Evolutionary conservation across 2,329 filamentous ascomycete genomes (phyloP).

Genomic region (Hawksworthiomyces lignivorus): DNA sequence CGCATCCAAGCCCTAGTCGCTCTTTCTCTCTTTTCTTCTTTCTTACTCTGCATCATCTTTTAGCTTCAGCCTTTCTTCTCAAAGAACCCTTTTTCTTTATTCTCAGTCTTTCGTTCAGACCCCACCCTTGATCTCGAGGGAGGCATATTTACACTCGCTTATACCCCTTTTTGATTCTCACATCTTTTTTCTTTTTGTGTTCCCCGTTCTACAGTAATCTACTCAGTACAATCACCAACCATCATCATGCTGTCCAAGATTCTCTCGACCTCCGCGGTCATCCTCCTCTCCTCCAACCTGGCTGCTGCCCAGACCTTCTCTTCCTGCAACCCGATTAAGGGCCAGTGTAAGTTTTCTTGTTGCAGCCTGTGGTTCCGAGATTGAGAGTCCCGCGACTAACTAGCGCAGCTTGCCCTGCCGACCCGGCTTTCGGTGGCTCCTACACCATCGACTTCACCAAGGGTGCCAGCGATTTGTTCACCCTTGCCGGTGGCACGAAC

Average conservation of each 20-base stretch:
- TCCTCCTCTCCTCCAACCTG: conserved; percentile 37
- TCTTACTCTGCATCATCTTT: not conserved
- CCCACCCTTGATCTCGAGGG: not conserved
- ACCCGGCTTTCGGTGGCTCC: conserved; percentile 66
- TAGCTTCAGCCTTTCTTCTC: not conserved
- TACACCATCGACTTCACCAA: conserved; percentile 66
- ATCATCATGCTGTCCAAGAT: conserved; percentile 39
- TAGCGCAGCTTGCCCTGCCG: conserved; percentile 58
- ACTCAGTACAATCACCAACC: not conserved
- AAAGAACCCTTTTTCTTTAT: conserved; percentile 1
- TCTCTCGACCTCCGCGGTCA: conserved; percentile 36
- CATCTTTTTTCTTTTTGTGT: not conserved
- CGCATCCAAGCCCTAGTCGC: not conserved
- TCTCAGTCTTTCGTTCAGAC: conserved; percentile 7
- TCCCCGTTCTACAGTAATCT: conserved; percentile 2
- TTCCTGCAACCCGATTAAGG: conserved; percentile 47
- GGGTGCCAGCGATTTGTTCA: conserved; percentile 54
- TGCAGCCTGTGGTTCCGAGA: not conserved
- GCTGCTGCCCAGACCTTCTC: conserved; percentile 50
- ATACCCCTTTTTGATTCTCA: not conserved
- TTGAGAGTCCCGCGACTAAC: too few species aligned
- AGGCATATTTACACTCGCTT: conserved; percentile 5
- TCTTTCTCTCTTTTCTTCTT: conserved; percentile 1
- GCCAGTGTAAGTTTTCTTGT: conserved; percentile 24
- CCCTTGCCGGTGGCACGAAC: conserved; percentile 36